Conservation (phyloP, 2,329 filamentous ascomycete species). For the Cercospora sp. region DNA sequence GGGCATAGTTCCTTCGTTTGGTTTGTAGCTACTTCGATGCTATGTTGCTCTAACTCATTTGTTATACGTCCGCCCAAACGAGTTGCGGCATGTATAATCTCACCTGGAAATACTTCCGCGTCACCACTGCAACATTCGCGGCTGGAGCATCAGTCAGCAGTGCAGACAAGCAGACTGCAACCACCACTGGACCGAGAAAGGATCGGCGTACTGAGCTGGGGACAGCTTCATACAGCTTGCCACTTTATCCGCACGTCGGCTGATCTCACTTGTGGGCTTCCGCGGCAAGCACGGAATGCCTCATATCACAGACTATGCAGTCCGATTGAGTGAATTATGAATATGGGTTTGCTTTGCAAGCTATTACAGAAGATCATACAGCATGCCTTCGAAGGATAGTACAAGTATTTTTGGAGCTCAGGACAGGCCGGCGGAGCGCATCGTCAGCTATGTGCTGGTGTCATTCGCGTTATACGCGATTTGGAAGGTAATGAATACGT, state of each 20-base stretch:
- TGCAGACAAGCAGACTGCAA: neutral
- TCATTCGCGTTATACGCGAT: neutral
- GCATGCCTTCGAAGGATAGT: neutral
- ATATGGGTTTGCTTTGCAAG: neutral
- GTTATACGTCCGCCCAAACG: neutral
- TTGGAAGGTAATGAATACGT: neutral
- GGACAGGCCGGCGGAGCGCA: neutral
- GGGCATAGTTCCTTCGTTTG: neutral
- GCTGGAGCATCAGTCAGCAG: neutral
- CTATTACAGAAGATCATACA: neutral
- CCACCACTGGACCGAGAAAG: too few relatives aligned
- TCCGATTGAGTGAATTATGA: neutral
- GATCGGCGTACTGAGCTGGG: neutral
- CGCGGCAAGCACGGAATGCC: neutral
- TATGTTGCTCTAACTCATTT: neutral
- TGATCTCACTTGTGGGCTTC: neutral
- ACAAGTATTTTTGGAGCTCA: neutral
- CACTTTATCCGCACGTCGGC: neutral
- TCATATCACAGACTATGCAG: neutral
- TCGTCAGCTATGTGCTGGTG: neutral
- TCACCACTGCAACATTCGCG: neutral
- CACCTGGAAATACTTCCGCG: slow-evolving; percentile 1
- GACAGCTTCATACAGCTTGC: neutral
- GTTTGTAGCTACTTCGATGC: neutral
- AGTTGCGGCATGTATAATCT: neutral